Evolutionary conservation across 345 rosid genomes (phyloP), one percentile per base, ranked within the genome.

Genomic region (Cardamine resedifolia): DNA sequence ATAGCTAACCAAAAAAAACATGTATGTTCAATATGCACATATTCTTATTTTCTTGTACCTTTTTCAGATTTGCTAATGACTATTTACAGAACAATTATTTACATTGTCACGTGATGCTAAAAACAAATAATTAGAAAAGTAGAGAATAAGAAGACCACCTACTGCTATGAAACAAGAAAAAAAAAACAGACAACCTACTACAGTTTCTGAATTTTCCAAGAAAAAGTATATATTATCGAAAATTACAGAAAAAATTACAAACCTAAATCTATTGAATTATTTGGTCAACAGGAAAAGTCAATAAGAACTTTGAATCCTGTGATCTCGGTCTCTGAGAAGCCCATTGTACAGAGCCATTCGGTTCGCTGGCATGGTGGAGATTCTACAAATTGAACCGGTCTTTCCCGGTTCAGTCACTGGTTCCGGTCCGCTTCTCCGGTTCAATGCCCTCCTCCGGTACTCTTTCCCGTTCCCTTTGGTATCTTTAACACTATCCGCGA

Each of bases 401-500:
- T 70, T 63, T 0, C 9, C 75, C 61, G 75, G 75, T 70, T 76
- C 50, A 48, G 4, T 28, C 66, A 63, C 53, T 36, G 43, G 8
- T 6, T 61, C 64, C 44, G 65, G 52, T 69, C 30, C 34, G 66
- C 2, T 69, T 45, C 14, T 53, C 45, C 60, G 49, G 59, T 19
- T 68, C n/a, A 53, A 0, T 62, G 36, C 52, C 52, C 64, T 70
- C 66, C 12, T 70, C 47, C 75, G 61, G 23, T 76, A 69, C 52
- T 70, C 79, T 56, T 76, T 48, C 47, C 79, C 75, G 71, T 69
- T 76, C 11, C 75, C 75, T 63, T 70, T 70, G 2, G 79, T 61
- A 2, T 92, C 90, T 84, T 85, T 87, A 75, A 92, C 96, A 75
- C 72, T 82, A 75, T 83, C 91, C 20, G 96, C 96, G 55, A 92